Percentiles rank a stretch among this genome's conserved stretches.
Evolutionary conservation across 139 green algal genomes (phyloP).

Genomic region (Closterium sp.): DNA sequence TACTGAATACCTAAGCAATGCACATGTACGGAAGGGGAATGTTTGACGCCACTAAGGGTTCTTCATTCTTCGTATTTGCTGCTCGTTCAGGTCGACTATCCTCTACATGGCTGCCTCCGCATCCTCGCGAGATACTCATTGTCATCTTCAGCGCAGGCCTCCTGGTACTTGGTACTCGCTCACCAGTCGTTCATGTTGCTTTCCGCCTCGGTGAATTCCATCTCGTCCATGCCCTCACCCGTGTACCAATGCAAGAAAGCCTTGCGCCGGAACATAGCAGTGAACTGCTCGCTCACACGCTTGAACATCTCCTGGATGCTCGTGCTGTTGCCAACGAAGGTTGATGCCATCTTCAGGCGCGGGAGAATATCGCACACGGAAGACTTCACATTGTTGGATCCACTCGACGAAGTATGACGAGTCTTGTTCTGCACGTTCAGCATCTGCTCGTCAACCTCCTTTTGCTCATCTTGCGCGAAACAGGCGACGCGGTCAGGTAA

Average conservation of each 20-base stretch:
- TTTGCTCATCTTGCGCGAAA: conserved; percentile 97
- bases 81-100: no score
- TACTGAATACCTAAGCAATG: no score
- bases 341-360: conserved; percentile 95
- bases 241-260: conserved; percentile 99
- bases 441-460: conserved; percentile 97
- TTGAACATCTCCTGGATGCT: conserved; percentile 86
- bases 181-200: conserved; percentile 98
- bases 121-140: no score
- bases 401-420: conserved; percentile 98
- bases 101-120: no score
- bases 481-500: conserved; percentile 93
- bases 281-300: conserved; percentile 95
- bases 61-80: no score
- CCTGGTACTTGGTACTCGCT: conserved; percentile 99
- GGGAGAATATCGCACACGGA: conserved; percentile 95
- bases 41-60: no score
- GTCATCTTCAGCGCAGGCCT: conserved; percentile 84
- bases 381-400: conserved; percentile 99
- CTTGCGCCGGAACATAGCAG: conserved; percentile 98
- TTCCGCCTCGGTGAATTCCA: conserved; percentile 99
- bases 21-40: no score
- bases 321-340: conserved; percentile 95
- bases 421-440: conserved; percentile 99
- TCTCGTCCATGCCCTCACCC: conserved; percentile 99